phyloP scores from a whole-genome alignment of 2,329 filamentous ascomycete species.

The Mycosphaerella sp. region DNA sequence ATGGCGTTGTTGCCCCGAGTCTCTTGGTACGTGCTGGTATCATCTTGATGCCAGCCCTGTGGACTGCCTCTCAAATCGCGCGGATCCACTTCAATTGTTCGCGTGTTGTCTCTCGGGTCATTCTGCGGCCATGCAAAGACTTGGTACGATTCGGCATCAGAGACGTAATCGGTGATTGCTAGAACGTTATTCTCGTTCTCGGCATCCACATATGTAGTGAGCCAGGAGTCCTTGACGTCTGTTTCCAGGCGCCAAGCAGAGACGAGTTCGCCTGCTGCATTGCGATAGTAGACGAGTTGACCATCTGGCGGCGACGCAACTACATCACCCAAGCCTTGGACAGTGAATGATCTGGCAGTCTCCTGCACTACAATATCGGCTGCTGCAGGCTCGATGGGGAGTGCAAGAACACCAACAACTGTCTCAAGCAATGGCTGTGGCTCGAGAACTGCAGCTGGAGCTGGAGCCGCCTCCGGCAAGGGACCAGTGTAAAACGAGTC shows the following conservation, averaged over 20 bases:
- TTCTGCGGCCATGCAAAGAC: conserved; percentile 53
- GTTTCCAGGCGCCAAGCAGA: conserved; percentile 56
- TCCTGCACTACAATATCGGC: conserved; percentile 35
- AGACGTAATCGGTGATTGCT: conserved; percentile 53
- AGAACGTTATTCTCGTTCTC: conserved; percentile 43
- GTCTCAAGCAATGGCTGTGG: conserved; percentile 41
- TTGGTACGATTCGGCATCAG: conserved; percentile 47
- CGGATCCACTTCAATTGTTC: conserved; percentile 44
- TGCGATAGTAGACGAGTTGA: conserved; percentile 50
- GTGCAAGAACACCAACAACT: conserved; percentile 36
- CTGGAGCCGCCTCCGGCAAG: conserved; percentile 37
- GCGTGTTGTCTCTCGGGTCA: conserved; percentile 48
- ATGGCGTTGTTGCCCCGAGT: conserved; percentile 56
- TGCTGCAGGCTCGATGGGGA: conserved; percentile 38
- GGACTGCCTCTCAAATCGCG: conserved; percentile 44
- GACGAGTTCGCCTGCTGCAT: conserved; percentile 42
- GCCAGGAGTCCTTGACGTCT: conserved; percentile 51
- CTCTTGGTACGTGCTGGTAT: conserved; percentile 44
- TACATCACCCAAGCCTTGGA: conserved; percentile 44
- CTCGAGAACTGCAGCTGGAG: conserved; percentile 39
- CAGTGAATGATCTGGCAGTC: conserved; percentile 33
- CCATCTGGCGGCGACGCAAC: conserved; percentile 49
- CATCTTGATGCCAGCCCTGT: conserved; percentile 50
- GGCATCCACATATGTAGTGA: conserved; percentile 54
- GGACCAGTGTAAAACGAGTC: conserved; percentile 45